Evolutionary conservation across 1,139 yeast genomes (phyloP), one percentile per base, ranked within the genome.

Genomic region (Suhomyces ambrosiae): DNA sequence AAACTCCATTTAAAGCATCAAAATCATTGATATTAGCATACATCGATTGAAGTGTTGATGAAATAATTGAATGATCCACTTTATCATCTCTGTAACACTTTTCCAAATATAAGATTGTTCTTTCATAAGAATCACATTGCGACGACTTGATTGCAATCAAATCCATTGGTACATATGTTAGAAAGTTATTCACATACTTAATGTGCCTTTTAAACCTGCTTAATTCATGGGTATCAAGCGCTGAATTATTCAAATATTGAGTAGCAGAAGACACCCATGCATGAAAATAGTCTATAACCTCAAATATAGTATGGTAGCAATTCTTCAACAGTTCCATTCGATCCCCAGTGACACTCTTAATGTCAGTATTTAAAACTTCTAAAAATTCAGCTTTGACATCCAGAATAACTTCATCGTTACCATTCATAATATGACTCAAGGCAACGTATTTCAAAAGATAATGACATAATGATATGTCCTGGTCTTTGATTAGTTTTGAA

Each of bases 21-120:
- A 84, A 76, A 56, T 94, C 98, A 52, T 89, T 90, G 39, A 92
- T 79, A 42, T 78, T 85, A 4, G 95, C 85, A 58, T 92, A 94
- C 70, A 90, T 86, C 19, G 76, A 76, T 52, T 88, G 90, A 22
- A 94, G 62, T 3, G 82, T 74, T 2, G 69, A 57, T 8, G 77
- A 71, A 37, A 79, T 68, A 16, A 70, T 65, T n/a, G 68, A 45
- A 32, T 63, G 52, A 8, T 55, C 64, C 15, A 66, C 51, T 23
- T 55, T 53, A n/a, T 21, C 30, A 4, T 63, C 63, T 30, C 89
- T 65, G 43, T 75, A 78, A 47, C 85, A 79, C 50, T 86, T 86
- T 49, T 94, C 99, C 55, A 88, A 69, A 55, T 88, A 88, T 41
- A 90, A 68, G n/a, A 92, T 80, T 0, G 97, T 88, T 37, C 97